Percentiles rank a stretch among this genome's conserved stretches.
phyloP scores from a whole-genome alignment of 2,329 filamentous ascomycete species.

The Xylariaceae sp. region DNA sequence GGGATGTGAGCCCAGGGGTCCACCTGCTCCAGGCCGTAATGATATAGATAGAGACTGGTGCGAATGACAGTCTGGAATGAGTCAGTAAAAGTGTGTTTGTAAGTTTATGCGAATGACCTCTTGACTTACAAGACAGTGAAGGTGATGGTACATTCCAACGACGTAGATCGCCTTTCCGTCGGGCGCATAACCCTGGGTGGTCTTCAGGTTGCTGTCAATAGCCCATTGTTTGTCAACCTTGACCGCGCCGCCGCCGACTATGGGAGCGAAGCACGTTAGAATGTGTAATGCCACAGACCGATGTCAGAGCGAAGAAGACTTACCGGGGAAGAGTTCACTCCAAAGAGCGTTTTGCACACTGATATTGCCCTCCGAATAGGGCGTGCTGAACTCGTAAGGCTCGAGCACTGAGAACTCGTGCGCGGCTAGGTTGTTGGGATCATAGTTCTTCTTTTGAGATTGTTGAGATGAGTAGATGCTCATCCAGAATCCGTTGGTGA shows the following conservation, averaged over 20 bases:
- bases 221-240: background rate
- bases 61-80: background rate
- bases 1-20: constrained; percentile 10
- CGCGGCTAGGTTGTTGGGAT: background rate
- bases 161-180: constrained; percentile 1
- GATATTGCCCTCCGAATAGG: background rate
- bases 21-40: constrained; percentile 4
- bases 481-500: background rate
- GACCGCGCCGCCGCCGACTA: background rate
- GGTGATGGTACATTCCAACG: background rate
- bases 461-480: background rate
- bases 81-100: background rate
- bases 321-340: background rate
- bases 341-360: background rate
- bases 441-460: background rate
- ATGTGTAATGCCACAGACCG: background rate
- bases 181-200: background rate
- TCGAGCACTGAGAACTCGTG: background rate
- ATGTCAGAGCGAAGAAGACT: background rate
- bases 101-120: background rate
- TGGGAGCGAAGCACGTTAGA: no score
- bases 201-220: background rate
- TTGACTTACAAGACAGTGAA: constrained; percentile 1
- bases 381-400: background rate
- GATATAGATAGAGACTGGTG: constrained; percentile 7